Conservation (phyloP, 257 asterid species). For the Linaria vulgaris region DNA sequence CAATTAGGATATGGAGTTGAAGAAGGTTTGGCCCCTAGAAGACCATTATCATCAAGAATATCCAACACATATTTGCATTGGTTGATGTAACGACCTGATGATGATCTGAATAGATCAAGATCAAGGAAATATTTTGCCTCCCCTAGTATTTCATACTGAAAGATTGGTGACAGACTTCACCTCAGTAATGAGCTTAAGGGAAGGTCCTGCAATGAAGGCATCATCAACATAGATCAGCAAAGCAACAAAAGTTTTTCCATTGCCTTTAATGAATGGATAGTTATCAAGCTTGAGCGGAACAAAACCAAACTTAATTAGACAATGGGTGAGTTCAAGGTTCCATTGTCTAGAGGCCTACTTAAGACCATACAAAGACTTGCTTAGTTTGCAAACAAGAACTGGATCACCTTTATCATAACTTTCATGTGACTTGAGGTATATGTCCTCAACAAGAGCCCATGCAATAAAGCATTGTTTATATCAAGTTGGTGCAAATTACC, state of each 20-base stretch:
- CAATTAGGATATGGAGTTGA: neutral
- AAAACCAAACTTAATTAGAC: neutral
- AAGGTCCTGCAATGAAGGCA: neutral
- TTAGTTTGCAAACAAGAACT: neutral
- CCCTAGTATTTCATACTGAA: conserved; percentile 1
- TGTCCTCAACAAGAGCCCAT: conserved; percentile 4
- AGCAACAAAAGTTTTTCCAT: rapidly evolving
- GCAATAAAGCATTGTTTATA: neutral
- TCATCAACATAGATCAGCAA: conserved; percentile 11
- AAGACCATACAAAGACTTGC: neutral
- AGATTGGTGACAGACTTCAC: rapidly evolving
- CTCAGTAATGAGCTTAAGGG: rapidly evolving
- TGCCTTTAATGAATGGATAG: neutral
- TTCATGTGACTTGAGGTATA: neutral
- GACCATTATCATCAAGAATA: neutral
- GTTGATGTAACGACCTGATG: neutral
- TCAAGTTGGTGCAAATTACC: neutral
- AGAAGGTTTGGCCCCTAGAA: neutral
- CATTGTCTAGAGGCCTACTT: conserved; percentile 13
- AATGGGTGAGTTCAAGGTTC: neutral
- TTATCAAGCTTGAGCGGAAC: neutral
- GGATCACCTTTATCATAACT: neutral
- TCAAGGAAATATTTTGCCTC: neutral
- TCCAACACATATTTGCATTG: neutral
- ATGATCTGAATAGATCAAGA: neutral